Evolutionary conservation across 1,284 basidiomycete species (phyloP).

Genomic region (Malassezia slooffiae): DNA sequence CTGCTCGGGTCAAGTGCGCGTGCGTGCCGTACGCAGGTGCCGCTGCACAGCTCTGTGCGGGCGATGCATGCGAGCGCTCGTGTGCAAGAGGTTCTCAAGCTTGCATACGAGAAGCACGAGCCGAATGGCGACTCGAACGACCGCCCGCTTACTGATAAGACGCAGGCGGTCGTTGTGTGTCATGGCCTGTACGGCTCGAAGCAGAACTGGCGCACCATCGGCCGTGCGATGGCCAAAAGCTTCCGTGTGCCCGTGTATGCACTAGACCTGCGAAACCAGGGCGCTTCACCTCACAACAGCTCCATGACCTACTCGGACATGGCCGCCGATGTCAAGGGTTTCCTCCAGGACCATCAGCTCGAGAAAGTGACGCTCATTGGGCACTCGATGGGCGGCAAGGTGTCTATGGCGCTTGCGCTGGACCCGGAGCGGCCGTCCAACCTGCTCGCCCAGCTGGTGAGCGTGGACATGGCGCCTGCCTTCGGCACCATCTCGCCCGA

Average conservation of each 20-base stretch:
- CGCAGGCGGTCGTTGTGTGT: constrained; percentile 49
- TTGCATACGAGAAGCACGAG: constrained; percentile 6
- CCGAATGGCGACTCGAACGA: constrained; percentile 9
- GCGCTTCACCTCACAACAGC: constrained; percentile 60
- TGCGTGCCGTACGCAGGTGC: too few relatives aligned
- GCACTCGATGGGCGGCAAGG: constrained; percentile 85
- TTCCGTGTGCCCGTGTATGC: constrained; percentile 60
- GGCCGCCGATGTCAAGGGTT: constrained; percentile 60
- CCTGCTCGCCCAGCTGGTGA: constrained; percentile 56
- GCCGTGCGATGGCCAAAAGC: constrained; percentile 56
- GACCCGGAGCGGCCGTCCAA: constrained; percentile 49
- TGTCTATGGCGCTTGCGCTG: constrained; percentile 67
- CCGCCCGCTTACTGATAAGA: constrained; percentile 19
- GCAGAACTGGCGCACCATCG: constrained; percentile 65
- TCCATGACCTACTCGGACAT: constrained; percentile 61
- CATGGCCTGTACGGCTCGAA: constrained; percentile 58
- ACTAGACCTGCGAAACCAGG: constrained; percentile 75
- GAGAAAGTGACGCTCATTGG: constrained; percentile 61
- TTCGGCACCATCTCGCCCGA: constrained; percentile 57
- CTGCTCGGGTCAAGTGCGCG: too few relatives aligned
- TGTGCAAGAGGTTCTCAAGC: neutral
- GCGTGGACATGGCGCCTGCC: constrained; percentile 69
- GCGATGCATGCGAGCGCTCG: neutral
- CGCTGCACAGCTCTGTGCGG: too few relatives aligned
- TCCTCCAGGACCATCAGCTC: constrained; percentile 48